Base-by-base conservation (phyloP, 1,284 basidiomycete species). In the Tetrapyrgos nigripes region DNA sequence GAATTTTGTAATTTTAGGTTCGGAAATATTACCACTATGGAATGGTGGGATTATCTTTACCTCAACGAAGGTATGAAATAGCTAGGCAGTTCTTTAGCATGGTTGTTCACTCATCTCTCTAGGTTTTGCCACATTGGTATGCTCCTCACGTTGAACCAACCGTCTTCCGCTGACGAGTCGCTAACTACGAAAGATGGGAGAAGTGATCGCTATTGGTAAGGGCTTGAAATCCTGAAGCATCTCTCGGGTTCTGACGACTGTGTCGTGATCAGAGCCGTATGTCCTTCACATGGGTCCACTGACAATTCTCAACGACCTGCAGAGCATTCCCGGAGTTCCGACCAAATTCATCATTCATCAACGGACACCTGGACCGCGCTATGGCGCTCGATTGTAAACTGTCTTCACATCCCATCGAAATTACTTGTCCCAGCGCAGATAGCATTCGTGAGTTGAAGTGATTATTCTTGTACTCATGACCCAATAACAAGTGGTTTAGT, bases 391-490 rank as follows among this genome's bases (percentile, higher is more conserved):
- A 99, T 70, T 87, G 93, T 9, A 94, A 96, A 73, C 80, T 92
- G 13, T 97, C 95, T 14, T 97, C 94, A 31, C 97, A 99, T 74
- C 93, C 96, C 1, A 94, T 99, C 68, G 95, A 99, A 75, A 93
- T 98, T 23, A 89, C 92, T 10, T 94, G 92, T 68, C 92, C 93
- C 0, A 92, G 96, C 71, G 91, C 93, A 10, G 90, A 92, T 69
- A 85, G 91, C 71, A 92, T 96, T 68, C 79, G 87, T 86, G 4
- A 45, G 58, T 29, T 50, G 54, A 64, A 29, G 37, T 35, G 27
- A n/a, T 23, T 47, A 44, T 14, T 24, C 19, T 24, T 45, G 21
- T 55, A 21, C 19, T 47, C 24, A 14, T 23, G 6, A 14, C 3
- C 47, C 10, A 10, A 24, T 27, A 6, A 35, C 37, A 37, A 9